Evolutionary conservation across 1,139 yeast species (phyloP).

Genomic region (Barnettozyma hawaiiensis): DNA sequence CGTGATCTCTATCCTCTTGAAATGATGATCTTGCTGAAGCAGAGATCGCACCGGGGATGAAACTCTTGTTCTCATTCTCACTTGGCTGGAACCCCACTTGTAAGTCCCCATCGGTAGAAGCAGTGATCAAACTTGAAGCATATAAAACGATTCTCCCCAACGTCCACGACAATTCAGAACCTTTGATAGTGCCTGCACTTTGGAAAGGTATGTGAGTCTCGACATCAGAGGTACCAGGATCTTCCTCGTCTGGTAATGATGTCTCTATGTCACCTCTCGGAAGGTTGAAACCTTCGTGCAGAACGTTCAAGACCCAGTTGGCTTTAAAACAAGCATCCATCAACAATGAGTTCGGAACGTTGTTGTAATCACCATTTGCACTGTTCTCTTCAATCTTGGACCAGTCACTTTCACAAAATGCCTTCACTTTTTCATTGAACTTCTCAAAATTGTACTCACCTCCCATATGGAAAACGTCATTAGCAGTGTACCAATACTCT

Average conservation of each 20-base stretch:
- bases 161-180: slow-evolving; percentile 64
- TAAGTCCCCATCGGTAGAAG: slow-evolving; percentile 21
- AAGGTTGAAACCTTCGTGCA: slow-evolving; percentile 74
- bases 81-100: slow-evolving; percentile 53
- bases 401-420: slow-evolving; percentile 69
- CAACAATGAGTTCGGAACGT: slow-evolving; percentile 38
- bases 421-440: slow-evolving; percentile 54
- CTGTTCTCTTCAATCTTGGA: slow-evolving; percentile 42
- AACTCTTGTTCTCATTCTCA: slow-evolving; percentile 32
- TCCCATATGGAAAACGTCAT: slow-evolving; percentile 71
- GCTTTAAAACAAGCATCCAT: slow-evolving; percentile 76
- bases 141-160: slow-evolving; percentile 54
- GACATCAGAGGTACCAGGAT: slow-evolving; percentile 29
- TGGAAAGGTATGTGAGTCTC: slow-evolving; percentile 49
- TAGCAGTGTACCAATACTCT: slow-evolving; percentile 83
- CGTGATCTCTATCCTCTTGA: slow-evolving; percentile 9
- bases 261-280: slow-evolving; percentile 58
- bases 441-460: slow-evolving; percentile 64
- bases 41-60: slow-evolving; percentile 20
- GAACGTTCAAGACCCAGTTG: slow-evolving; percentile 69
- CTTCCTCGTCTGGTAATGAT: slow-evolving; percentile 22
- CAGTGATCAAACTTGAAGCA: slow-evolving; percentile 48
- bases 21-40: neutral
- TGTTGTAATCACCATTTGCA: slow-evolving; percentile 40
- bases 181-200: slow-evolving; percentile 54